A percentile compares a stretch with the other conserved stretches of the same genome.
Evolutionary conservation across 495 filamentous ascomycete species (phyloP).

Genomic region (Aspergillus biplanus): DNA sequence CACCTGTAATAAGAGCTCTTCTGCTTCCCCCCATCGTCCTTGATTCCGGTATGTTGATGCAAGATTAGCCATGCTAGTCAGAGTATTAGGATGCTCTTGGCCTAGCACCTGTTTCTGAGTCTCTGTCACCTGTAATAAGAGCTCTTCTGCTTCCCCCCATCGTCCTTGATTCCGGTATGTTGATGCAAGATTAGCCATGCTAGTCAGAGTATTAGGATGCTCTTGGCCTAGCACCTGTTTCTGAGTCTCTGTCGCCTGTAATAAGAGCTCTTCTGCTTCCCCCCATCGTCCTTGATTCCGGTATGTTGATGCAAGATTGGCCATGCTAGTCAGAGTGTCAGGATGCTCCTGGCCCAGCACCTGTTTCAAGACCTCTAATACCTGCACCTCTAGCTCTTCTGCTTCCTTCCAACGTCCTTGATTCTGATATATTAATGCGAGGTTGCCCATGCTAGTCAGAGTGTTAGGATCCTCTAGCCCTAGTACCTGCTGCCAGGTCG

Average conservation of each 20-base stretch:
- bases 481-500: neutral
- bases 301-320: slow-evolving; percentile 2
- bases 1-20: neutral
- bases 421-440: neutral
- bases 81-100: neutral
- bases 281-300: neutral
- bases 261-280: neutral
- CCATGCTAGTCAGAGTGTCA: neutral
- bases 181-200: slow-evolving; percentile 1
- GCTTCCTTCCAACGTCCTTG: slow-evolving; percentile 1
- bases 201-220: neutral
- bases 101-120: neutral
- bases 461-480: neutral
- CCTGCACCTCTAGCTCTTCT: neutral
- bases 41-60: neutral
- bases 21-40: neutral
- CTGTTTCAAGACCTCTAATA: neutral
- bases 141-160: neutral
- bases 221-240: neutral
- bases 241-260: neutral
- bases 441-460: neutral
- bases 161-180: neutral
- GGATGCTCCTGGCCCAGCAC: neutral
- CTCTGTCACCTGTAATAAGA: neutral
- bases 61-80: neutral